Conservation (phyloP, 2,329 filamentous ascomycete species). For the Phaeosphaeriaceae sp. region DNA sequence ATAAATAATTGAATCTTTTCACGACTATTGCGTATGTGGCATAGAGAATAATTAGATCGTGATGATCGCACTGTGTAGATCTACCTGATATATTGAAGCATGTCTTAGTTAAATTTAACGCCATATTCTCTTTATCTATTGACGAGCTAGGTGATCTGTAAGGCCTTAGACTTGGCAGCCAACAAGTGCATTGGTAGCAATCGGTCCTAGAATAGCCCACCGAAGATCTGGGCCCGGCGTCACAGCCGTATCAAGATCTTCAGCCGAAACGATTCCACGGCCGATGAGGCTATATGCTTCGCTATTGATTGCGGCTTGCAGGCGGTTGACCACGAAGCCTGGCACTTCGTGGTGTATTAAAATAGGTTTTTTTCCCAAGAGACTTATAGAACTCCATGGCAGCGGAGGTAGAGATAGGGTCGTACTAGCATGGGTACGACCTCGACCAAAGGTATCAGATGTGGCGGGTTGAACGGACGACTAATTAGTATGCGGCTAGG, state of each 20-base stretch:
- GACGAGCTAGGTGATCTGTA: no score
- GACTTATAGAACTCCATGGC: slow-evolving; percentile 50
- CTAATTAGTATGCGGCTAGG: slow-evolving; percentile 36
- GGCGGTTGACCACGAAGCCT: slow-evolving; percentile 55
- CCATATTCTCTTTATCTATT: no score
- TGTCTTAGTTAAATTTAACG: no score
- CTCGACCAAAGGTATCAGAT: slow-evolving; percentile 57
- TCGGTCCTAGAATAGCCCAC: not conserved
- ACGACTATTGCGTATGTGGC: no score
- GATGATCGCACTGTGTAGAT: no score
- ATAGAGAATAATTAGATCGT: no score
- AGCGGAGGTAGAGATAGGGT: slow-evolving; percentile 20
- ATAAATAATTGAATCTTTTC: no score
- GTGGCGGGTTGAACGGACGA: slow-evolving; percentile 59
- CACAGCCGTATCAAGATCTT: not conserved
- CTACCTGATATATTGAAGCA: no score
- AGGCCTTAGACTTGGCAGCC: not conserved
- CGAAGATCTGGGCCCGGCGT: not conserved
- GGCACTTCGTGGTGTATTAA: slow-evolving; percentile 42
- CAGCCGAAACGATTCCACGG: not conserved
- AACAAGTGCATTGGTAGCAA: not conserved
- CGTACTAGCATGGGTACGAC: slow-evolving; percentile 43
- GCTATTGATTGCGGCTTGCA: slow-evolving; percentile 41
- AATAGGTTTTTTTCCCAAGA: slow-evolving; percentile 50
- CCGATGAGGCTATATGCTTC: not conserved